Conservation (phyloP, 2,329 filamentous ascomycete genomes). For the Stagonosporopsis cucurbitacearum region DNA sequence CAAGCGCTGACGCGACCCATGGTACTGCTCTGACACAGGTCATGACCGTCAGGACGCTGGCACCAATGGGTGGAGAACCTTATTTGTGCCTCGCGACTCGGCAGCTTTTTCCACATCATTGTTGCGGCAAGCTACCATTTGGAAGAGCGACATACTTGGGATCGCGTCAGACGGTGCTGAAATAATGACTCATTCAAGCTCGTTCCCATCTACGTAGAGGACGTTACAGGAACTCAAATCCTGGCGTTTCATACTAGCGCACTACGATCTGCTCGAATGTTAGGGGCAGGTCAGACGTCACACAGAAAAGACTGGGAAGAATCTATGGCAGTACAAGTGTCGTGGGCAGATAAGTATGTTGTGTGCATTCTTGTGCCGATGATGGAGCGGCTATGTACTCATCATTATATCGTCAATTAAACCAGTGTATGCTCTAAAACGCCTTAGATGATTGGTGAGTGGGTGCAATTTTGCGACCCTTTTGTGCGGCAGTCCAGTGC, state of each 20-base stretch:
- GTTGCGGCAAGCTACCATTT: not conserved
- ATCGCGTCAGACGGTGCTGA: constrained; percentile 1
- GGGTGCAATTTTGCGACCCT: constrained; percentile 14
- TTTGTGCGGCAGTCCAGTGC: constrained; percentile 20
- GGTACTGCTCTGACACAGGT: constrained; percentile 13
- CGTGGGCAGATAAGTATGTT: constrained; percentile 11
- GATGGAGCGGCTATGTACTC: constrained; percentile 21
- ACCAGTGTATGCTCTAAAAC: constrained; percentile 18
- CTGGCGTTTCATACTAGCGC: constrained; percentile 4
- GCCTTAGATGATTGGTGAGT: constrained; percentile 17
- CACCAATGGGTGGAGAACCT: constrained; percentile 6
- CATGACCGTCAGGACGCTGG: not conserved
- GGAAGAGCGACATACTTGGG: not conserved
- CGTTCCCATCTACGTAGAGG: not conserved
- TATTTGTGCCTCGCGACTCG: constrained; percentile 11
- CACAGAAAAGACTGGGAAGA: not conserved
- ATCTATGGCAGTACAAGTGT: not conserved
- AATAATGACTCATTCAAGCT: not conserved
- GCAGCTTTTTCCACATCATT: not conserved
- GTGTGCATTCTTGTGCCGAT: constrained; percentile 20
- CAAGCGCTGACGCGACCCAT: constrained; percentile 15
- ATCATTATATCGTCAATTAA: constrained; percentile 21
- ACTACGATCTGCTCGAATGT: not conserved
- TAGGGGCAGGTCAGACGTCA: not conserved
- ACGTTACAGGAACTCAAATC: not conserved